phyloP scores from a whole-genome alignment of 805 yeast genomes.

The Peterozyma toletana region DNA sequence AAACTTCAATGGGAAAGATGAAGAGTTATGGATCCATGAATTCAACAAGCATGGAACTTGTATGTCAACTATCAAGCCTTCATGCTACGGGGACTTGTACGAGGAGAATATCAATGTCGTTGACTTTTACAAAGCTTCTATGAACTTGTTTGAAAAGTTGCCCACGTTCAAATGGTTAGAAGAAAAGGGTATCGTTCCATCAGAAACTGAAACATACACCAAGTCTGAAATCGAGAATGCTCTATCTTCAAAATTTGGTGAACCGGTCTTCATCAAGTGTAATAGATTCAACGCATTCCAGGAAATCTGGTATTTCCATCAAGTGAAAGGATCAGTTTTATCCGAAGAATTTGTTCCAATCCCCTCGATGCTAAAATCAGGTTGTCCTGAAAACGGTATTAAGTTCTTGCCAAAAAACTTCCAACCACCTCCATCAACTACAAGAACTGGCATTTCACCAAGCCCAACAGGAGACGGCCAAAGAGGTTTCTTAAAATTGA shows the following conservation, averaged over 20 bases:
- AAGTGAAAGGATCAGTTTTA: slow-evolving; percentile 64
- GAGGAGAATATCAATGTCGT: slow-evolving; percentile 40
- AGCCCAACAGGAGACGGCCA: slow-evolving; percentile 24
- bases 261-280: slow-evolving; percentile 56
- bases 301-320: slow-evolving; percentile 78
- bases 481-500: slow-evolving; percentile 42
- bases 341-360: slow-evolving; percentile 59
- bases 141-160: slow-evolving; percentile 46
- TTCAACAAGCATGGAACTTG: slow-evolving; percentile 94
- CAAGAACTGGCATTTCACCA: slow-evolving; percentile 17
- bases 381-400: slow-evolving; percentile 68
- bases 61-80: slow-evolving; percentile 68
- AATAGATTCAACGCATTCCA: slow-evolving; percentile 43
- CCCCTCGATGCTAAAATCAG: slow-evolving; percentile 45
- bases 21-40: slow-evolving; percentile 80
- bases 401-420: slow-evolving; percentile 59
- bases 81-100: slow-evolving; percentile 46
- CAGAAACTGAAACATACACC: slow-evolving; percentile 46
- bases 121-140: slow-evolving; percentile 62
- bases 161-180: slow-evolving; percentile 64
- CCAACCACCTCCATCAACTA: slow-evolving; percentile 17
- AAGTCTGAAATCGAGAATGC: slow-evolving; percentile 48
- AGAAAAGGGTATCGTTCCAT: slow-evolving; percentile 69
- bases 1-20: slow-evolving; percentile 62
- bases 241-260: slow-evolving; percentile 41